These are phyloP conservation scores for Calocera cornea DNA, from an alignment of 768 basidiomycete genomes.

Conservation along the genomic window DNA sequence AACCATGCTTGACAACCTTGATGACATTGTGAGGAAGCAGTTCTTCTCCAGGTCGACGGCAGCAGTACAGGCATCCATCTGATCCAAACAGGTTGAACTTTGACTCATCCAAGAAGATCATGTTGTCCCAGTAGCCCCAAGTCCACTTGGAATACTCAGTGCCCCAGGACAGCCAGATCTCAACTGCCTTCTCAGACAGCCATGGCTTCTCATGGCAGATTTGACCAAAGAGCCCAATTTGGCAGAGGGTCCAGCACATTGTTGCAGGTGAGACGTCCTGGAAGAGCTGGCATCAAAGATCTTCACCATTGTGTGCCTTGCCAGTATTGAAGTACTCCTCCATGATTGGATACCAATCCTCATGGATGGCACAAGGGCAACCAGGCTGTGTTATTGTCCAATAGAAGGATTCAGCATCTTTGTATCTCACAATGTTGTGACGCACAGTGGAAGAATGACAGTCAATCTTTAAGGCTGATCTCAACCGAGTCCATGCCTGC, in stretches of 20 bases:
- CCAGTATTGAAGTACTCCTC: background rate
- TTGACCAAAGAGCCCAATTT: constrained; percentile 6
- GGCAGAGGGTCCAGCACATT: background rate
- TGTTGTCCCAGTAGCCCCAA: constrained; percentile 20
- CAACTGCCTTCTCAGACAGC: constrained; percentile 15
- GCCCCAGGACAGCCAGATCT: constrained; percentile 18
- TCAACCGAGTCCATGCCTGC: background rate
- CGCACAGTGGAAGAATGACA: background rate
- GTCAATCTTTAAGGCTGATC: background rate
- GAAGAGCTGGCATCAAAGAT: constrained; percentile 8
- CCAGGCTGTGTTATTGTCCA: background rate
- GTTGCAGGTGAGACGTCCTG: background rate
- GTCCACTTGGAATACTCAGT: constrained; percentile 19
- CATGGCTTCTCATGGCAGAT: constrained; percentile 15
- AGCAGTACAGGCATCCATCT: constrained; percentile 24
- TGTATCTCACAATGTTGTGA: background rate
- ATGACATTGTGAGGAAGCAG: constrained; percentile 17
- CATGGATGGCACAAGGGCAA: background rate
- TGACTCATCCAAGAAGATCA: constrained; percentile 27
- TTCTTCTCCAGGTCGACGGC: constrained; percentile 21
- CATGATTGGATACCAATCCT: background rate
- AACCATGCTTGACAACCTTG: constrained; percentile 26
- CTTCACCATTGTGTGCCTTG: background rate
- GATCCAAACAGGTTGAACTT: constrained; percentile 25
- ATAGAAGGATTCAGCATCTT: background rate